phyloP scores from a whole-genome alignment of 2,329 filamentous ascomycete species.

The Trichoderma brevicompactum region DNA sequence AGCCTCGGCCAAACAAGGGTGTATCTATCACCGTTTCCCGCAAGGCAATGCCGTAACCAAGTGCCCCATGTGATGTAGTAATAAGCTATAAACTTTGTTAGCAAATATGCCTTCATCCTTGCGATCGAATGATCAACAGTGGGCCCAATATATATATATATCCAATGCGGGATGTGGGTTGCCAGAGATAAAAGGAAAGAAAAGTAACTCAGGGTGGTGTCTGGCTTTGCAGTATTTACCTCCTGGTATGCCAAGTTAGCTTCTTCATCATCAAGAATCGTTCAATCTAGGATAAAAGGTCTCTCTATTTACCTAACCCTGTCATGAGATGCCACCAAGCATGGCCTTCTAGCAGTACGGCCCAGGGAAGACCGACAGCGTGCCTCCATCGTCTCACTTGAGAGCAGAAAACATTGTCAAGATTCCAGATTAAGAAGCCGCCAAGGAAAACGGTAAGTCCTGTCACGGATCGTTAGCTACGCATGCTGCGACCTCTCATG shows the following conservation, averaged over 20 bases:
- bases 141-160: not conserved
- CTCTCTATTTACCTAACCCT: constrained; percentile 60
- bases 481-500: not conserved
- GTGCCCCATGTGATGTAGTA: constrained; percentile 84
- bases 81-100: constrained; percentile 60
- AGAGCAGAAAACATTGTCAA: constrained; percentile 78
- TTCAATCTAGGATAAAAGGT: not conserved
- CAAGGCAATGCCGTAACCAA: constrained; percentile 77
- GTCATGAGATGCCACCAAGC: constrained; percentile 78
- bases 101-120: constrained; percentile 25
- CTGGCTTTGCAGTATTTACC: not conserved
- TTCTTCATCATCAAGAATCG: not conserved
- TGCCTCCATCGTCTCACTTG: constrained; percentile 68
- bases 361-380: constrained; percentile 76
- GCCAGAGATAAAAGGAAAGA: not conserved
- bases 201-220: not conserved
- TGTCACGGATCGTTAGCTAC: constrained; percentile 21
- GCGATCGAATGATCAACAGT: not conserved
- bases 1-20: constrained; percentile 69
- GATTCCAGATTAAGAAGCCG: constrained; percentile 76
- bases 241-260: not conserved
- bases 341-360: constrained; percentile 66
- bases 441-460: constrained; percentile 68
- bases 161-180: not conserved
- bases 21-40: constrained; percentile 73